These are phyloP conservation scores for Luvunga scandens DNA, from an alignment of 345 rosid species.

Conservation along the genomic window DNA sequence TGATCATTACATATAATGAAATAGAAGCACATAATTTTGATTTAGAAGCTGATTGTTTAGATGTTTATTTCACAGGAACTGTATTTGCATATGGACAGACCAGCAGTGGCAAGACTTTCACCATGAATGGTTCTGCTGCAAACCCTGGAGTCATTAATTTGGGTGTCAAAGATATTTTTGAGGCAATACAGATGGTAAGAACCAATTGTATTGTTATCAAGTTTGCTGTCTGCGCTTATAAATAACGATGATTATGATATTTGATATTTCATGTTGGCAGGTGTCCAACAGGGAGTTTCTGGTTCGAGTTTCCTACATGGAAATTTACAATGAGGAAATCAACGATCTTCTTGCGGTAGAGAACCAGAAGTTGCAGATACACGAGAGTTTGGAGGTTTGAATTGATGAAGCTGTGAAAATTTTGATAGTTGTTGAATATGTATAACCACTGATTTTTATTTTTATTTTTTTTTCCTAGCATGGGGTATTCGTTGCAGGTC, in stretches of 20 bases:
- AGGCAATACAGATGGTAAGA: conserved; percentile 49
- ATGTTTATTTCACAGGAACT: conserved; percentile 45
- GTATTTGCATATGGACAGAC: conserved; percentile 99
- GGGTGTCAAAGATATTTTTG: conserved; percentile 71
- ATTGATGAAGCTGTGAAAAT: conserved; percentile 1
- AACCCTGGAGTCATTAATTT: conserved; percentile 81
- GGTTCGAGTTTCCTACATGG: conserved; percentile 92
- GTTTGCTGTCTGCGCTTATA: neutral
- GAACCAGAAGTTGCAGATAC: conserved; percentile 82
- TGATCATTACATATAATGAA: too few relatives aligned
- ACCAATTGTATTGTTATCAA: neutral
- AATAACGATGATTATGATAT: neutral
- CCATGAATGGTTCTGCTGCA: conserved; percentile 82
- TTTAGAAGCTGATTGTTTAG: neutral
- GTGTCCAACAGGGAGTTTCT: conserved; percentile 82
- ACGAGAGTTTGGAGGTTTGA: conserved; percentile 89
- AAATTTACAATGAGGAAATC: conserved; percentile 91
- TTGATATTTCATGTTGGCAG: conserved; percentile 35
- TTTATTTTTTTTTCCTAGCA: conserved; percentile 44
- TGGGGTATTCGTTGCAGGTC: conserved; percentile 88
- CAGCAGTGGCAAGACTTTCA: conserved; percentile 96
- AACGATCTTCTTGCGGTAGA: conserved; percentile 78
- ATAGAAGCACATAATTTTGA: neutral
- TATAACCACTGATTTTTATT: conserved; percentile 13
- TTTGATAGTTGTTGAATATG: conserved; percentile 6